These are phyloP conservation scores for Monilinia fructigena DNA, from an alignment of 2,329 filamentous ascomycete species.

Conservation along the genomic window DNA sequence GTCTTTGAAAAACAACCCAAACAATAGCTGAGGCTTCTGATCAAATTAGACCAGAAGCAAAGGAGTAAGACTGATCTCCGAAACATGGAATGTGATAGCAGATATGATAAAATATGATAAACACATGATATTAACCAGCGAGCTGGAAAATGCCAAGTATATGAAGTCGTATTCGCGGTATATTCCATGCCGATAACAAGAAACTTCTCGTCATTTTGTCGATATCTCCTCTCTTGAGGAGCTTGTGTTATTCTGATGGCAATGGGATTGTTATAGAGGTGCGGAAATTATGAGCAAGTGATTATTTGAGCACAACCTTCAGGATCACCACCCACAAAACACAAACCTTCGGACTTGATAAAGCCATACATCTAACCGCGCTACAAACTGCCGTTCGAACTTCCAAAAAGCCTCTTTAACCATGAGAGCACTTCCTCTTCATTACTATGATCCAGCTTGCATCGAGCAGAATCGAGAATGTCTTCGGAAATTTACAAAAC, in stretches of 20 bases:
- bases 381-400: no score
- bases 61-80: neutral
- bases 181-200: neutral
- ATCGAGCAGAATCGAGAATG: no score
- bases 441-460: no score
- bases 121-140: neutral
- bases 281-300: no score
- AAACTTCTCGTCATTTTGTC: neutral
- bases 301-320: no score
- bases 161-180: neutral
- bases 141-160: neutral
- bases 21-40: neutral
- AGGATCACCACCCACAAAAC: no score
- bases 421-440: no score
- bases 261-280: no score
- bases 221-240: neutral
- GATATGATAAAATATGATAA: neutral
- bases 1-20: neutral
- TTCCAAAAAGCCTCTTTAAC: no score
- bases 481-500: no score
- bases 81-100: constrained; percentile 2
- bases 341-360: no score
- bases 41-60: neutral
- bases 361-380: no score
- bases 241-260: neutral